Percentiles rank a stretch among this genome's conserved stretches.
These are phyloP conservation scores for Remersonia thermophila DNA, from an alignment of 2,329 filamentous ascomycete species.

Conservation along the genomic window DNA sequence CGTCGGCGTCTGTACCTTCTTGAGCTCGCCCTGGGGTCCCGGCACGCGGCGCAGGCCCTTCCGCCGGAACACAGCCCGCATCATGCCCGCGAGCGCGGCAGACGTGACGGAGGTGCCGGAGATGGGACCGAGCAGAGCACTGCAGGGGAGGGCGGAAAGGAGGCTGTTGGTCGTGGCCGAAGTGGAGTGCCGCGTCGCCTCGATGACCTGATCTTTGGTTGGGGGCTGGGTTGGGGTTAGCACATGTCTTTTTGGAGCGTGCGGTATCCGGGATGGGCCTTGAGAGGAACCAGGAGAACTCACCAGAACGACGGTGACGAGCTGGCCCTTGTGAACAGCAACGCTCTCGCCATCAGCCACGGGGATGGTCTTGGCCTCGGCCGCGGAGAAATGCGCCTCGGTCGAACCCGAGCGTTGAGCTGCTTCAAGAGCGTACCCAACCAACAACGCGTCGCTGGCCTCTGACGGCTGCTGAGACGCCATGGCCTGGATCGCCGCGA, in stretches of 20 bases:
- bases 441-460: conserved; percentile 49
- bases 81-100: conserved; percentile 53
- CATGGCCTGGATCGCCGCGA: conserved; percentile 48
- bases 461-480: conserved; percentile 41
- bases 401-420: conserved; percentile 52
- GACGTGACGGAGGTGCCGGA: conserved; percentile 39
- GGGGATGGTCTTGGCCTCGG: conserved; percentile 30
- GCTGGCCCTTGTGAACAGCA: conserved; percentile 41
- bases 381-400: conserved; percentile 44
- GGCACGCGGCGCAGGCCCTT: conserved; percentile 48
- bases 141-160: conserved; percentile 51
- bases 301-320: conserved; percentile 53
- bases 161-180: conserved; percentile 51
- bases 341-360: conserved; percentile 42
- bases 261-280: no score
- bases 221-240: background rate
- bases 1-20: conserved; percentile 42
- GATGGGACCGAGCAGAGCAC: conserved; percentile 38
- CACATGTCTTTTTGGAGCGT: no score
- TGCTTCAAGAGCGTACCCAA: conserved; percentile 61
- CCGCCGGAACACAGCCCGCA: conserved; percentile 51
- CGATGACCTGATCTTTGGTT: conserved; percentile 41
- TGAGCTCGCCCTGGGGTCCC: conserved; percentile 54
- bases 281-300: no score
- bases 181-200: conserved; percentile 37